These are phyloP conservation scores for Pichia deserticola DNA, from an alignment of 805 yeast genomes.

Conservation along the genomic window DNA sequence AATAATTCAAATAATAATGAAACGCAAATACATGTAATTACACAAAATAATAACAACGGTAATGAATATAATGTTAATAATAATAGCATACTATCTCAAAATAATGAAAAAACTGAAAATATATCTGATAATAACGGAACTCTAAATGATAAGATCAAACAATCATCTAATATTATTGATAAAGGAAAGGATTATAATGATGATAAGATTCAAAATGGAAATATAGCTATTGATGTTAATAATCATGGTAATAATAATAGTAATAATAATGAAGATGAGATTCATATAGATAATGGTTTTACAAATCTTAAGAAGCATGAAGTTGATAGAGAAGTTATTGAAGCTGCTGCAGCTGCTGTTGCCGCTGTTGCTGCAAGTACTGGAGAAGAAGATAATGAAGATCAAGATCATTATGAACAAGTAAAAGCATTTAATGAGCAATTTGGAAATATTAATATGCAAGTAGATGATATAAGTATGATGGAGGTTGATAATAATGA, in stretches of 20 bases:
- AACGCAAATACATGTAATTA: no score
- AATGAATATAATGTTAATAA: not conserved
- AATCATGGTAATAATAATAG: not conserved
- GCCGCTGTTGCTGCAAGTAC: constrained; percentile 7
- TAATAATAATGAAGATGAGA: not conserved
- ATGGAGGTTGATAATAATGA: not conserved
- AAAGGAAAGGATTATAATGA: not conserved
- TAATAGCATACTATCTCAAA: no score
- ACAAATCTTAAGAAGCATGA: not conserved
- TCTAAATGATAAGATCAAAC: no score
- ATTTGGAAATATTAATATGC: no score
- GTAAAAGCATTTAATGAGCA: no score
- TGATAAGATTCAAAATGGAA: not conserved
- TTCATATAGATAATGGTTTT: not conserved
- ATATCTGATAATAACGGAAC: no score
- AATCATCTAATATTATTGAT: not conserved
- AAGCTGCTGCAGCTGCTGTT: constrained; percentile 9
- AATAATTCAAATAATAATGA: no score
- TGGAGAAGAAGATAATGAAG: no score
- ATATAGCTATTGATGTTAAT: no score
- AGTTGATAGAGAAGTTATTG: constrained; percentile 1
- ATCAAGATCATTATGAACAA: no score
- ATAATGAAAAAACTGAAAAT: no score
- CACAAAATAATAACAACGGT: no score
- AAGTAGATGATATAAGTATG: not conserved